Conservation (phyloP, 768 basidiomycete genomes). For the Pulveroboletus frians region DNA sequence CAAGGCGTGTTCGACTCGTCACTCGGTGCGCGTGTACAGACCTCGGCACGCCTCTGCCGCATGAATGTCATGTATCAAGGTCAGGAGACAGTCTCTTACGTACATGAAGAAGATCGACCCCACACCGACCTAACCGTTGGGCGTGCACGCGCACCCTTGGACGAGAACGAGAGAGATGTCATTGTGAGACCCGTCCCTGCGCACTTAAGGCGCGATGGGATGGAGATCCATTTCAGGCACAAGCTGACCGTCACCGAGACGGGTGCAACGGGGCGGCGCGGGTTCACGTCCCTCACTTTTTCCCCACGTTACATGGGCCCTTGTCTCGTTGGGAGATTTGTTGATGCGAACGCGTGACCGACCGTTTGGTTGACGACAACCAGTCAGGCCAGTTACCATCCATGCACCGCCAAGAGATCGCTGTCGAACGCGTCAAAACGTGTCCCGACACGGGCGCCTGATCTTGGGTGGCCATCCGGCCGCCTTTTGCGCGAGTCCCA, state of each 20-base stretch:
- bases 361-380: slow-evolving; percentile 2
- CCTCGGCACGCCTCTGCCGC: not conserved
- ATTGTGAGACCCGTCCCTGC: not conserved
- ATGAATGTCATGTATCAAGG: not conserved
- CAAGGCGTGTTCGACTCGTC: not conserved
- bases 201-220: not conserved
- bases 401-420: not conserved
- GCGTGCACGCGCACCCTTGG: too few relatives aligned
- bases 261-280: not conserved
- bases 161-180: not conserved
- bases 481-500: not conserved
- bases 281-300: slow-evolving; percentile 5
- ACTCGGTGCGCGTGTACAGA: not conserved
- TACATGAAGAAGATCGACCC: too few relatives aligned
- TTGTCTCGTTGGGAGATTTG: not conserved
- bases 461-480: not conserved
- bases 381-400: not conserved
- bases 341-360: not conserved
- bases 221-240: not conserved
- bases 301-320: slow-evolving; percentile 17
- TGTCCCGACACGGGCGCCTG: not conserved
- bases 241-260: slow-evolving; percentile 4
- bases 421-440: not conserved
- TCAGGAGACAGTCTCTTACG: too few relatives aligned
- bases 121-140: too few relatives aligned